Evolutionary conservation across 2,329 filamentous ascomycete species (phyloP).

Genomic region (Xylaria hypoxylon): DNA sequence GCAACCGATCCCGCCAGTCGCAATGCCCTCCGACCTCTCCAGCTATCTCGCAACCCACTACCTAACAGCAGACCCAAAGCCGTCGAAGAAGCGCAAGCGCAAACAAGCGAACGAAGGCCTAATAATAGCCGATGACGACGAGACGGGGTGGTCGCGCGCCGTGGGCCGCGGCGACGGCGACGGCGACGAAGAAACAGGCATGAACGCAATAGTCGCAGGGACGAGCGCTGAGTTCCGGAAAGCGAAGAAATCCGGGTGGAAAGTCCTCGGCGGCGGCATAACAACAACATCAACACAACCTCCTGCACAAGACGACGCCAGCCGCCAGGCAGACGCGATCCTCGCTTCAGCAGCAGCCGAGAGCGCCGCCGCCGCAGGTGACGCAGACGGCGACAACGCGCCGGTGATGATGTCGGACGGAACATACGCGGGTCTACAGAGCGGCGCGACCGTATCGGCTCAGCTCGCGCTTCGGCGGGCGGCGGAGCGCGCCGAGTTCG

Average conservation of each 20-base stretch:
- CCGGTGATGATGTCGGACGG: constrained; percentile 84
- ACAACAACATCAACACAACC: constrained; percentile 62
- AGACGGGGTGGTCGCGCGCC: constrained; percentile 62
- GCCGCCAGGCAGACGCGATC: constrained; percentile 72
- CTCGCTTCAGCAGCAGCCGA: constrained; percentile 77
- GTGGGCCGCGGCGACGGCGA: constrained; percentile 63
- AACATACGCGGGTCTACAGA: constrained; percentile 87
- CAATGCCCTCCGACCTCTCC: constrained; percentile 73
- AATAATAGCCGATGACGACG: constrained; percentile 74
- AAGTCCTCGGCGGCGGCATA: constrained; percentile 71
- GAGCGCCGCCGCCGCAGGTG: constrained; percentile 60
- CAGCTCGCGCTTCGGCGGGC: constrained; percentile 72
- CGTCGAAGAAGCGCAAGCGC: constrained; percentile 72
- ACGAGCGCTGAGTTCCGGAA: constrained; percentile 74
- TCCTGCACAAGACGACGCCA: constrained; percentile 68
- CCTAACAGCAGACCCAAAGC: constrained; percentile 71
- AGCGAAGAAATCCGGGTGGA: constrained; percentile 85
- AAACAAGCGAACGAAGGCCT: constrained; percentile 67
- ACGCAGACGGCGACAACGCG: constrained; percentile 57
- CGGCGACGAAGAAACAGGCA: constrained; percentile 64
- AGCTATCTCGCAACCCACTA: constrained; percentile 94
- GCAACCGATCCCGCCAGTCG: constrained; percentile 21
- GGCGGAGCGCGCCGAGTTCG: constrained; percentile 46
- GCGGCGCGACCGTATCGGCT: constrained; percentile 79
- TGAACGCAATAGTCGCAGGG: constrained; percentile 59